phyloP scores from a whole-genome alignment of 2,329 filamentous ascomycete species.

The Penicillium concentricum region DNA sequence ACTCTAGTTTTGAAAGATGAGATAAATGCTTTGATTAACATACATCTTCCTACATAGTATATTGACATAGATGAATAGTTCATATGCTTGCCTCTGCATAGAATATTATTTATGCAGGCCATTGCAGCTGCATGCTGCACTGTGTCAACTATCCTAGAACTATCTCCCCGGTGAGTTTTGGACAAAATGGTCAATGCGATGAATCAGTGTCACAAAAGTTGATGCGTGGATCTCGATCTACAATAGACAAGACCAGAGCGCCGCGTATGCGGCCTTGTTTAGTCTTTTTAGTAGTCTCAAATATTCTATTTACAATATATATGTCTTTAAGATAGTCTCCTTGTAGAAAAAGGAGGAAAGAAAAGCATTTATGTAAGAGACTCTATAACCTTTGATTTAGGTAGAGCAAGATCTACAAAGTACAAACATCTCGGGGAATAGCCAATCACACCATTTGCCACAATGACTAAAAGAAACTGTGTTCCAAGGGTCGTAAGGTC shows the following conservation, averaged over 20 bases:
- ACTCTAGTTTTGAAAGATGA: background rate
- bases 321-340: too few relatives aligned
- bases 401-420: background rate
- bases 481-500: background rate
- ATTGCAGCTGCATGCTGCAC: background rate
- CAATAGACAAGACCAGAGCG: too few relatives aligned
- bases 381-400: too few relatives aligned
- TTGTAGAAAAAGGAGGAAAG: too few relatives aligned
- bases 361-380: too few relatives aligned
- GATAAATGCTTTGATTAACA: background rate
- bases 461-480: background rate
- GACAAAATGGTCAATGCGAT: background rate
- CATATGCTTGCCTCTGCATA: background rate
- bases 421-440: background rate
- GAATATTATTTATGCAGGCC: background rate
- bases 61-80: too few relatives aligned
- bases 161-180: background rate
- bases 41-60: too few relatives aligned
- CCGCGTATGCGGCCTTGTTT: too few relatives aligned
- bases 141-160: background rate
- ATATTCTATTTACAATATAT: too few relatives aligned
- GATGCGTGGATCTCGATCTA: background rate
- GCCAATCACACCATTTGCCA: background rate
- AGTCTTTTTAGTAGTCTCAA: too few relatives aligned
- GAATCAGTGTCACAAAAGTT: background rate